Conservation (phyloP, 192 early-diverging fungal genomes). For the Podila clonocystis region DNA sequence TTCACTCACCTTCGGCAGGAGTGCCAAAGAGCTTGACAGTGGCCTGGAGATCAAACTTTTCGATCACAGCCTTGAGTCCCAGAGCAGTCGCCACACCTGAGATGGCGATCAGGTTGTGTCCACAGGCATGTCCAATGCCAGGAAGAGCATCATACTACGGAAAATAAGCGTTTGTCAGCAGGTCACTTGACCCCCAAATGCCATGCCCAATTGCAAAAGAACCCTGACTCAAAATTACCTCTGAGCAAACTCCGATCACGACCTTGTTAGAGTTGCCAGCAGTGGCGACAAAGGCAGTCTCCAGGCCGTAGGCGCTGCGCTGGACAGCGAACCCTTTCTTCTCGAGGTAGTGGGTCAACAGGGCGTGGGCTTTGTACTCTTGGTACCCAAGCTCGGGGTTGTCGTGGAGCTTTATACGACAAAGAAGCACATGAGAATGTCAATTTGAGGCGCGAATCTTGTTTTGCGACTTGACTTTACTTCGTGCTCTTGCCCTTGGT, state of each 20-base stretch:
- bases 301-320: slow-evolving; percentile 66
- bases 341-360: slow-evolving; percentile 74
- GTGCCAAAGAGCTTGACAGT: slow-evolving; percentile 81
- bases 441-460: not conserved
- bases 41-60: slow-evolving; percentile 57
- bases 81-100: slow-evolving; percentile 71
- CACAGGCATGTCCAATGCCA: slow-evolving; percentile 72
- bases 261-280: slow-evolving; percentile 45
- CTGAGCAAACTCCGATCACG: slow-evolving; percentile 44
- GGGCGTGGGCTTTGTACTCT: slow-evolving; percentile 67
- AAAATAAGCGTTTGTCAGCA: not conserved
- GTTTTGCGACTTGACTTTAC: too few species aligned
- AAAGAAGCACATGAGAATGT: too few species aligned
- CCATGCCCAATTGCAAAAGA: not conserved
- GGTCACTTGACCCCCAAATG: not conserved
- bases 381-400: slow-evolving; percentile 65
- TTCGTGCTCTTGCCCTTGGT: too few species aligned
- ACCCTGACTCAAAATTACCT: slow-evolving; percentile 10
- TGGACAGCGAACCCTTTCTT: slow-evolving; percentile 70
- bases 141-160: slow-evolving; percentile 73
- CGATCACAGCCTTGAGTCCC: slow-evolving; percentile 54
- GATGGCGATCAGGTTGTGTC: slow-evolving; percentile 81
- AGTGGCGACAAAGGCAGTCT: slow-evolving; percentile 78
- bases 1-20: slow-evolving; percentile 70
- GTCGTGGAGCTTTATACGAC: slow-evolving; percentile 59